Conservation (phyloP, 2,329 filamentous ascomycete genomes). For the Apiospora kogelbergensis region DNA sequence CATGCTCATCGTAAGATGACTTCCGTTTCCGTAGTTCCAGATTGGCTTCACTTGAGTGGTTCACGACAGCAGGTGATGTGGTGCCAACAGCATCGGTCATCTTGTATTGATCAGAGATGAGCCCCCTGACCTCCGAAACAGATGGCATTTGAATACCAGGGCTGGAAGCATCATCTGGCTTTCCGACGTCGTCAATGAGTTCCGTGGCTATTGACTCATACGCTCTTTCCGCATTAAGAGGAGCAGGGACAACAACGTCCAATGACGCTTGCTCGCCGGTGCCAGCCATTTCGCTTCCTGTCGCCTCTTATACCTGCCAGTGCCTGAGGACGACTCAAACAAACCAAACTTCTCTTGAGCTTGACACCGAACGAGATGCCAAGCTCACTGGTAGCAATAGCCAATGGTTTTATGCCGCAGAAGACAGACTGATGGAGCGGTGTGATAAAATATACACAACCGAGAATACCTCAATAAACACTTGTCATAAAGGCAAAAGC, state of each 20-base stretch:
- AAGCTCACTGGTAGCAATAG: neutral
- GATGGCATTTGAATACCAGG: neutral
- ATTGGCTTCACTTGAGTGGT: neutral
- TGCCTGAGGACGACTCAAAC: neutral
- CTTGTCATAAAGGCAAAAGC: conserved; percentile 10
- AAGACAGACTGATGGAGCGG: neutral
- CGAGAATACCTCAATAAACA: conserved; percentile 6
- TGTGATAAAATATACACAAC: neutral
- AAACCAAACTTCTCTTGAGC: neutral
- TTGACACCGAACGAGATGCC: neutral
- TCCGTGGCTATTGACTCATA: neutral
- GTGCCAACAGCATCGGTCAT: neutral
- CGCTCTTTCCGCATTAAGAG: neutral
- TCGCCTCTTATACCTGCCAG: neutral
- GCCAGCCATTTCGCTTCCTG: neutral
- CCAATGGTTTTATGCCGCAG: neutral
- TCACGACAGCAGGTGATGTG: neutral
- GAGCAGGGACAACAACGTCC: neutral
- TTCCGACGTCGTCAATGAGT: neutral
- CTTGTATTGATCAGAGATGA: neutral
- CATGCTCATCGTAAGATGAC: neutral
- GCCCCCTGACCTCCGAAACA: neutral
- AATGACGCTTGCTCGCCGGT: neutral
- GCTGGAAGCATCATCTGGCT: neutral
- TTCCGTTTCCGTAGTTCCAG: neutral